Conservation (phyloP, 148 eudicot genomes). For the Fagopyrum tataricum region DNA sequence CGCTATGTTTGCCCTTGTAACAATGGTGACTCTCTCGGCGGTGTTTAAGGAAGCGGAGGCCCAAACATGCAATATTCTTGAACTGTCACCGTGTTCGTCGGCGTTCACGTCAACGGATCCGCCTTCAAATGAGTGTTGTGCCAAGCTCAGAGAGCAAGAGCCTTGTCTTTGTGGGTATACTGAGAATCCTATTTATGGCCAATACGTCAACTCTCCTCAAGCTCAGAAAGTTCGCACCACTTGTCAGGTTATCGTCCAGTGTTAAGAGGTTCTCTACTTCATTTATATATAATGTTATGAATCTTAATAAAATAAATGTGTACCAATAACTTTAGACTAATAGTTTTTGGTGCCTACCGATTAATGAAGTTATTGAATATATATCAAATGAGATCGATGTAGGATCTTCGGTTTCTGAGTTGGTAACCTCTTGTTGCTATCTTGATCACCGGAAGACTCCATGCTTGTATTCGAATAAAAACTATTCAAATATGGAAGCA, state of each 20-base stretch:
- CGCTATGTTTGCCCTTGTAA: not conserved
- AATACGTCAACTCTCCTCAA: conserved; percentile 38
- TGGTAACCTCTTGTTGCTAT: too few species aligned
- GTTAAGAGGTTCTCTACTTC: not conserved
- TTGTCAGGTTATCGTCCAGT: not conserved
- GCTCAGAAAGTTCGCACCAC: conserved; percentile 30
- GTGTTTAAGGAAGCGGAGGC: not conserved
- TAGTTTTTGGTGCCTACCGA: too few species aligned
- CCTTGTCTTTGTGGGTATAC: conserved; percentile 60
- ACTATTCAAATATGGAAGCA: too few species aligned
- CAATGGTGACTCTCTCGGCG: not conserved
- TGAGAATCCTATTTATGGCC: conserved; percentile 32
- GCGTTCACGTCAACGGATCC: conserved; percentile 30
- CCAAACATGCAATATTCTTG: conserved; percentile 32
- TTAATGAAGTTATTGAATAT: too few species aligned
- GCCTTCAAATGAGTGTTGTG: conserved; percentile 40
- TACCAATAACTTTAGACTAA: not conserved
- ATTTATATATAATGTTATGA: too few species aligned
- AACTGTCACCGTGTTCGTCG: conserved; percentile 30
- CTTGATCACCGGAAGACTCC: too few species aligned
- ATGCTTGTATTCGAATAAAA: too few species aligned
- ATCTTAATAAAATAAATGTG: not conserved
- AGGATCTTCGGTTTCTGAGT: too few species aligned
- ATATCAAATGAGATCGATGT: too few species aligned
- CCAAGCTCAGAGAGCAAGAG: conserved; percentile 39